Evolutionary conservation across 345 rosid species (phyloP).

Genomic region (Populus simonii): DNA sequence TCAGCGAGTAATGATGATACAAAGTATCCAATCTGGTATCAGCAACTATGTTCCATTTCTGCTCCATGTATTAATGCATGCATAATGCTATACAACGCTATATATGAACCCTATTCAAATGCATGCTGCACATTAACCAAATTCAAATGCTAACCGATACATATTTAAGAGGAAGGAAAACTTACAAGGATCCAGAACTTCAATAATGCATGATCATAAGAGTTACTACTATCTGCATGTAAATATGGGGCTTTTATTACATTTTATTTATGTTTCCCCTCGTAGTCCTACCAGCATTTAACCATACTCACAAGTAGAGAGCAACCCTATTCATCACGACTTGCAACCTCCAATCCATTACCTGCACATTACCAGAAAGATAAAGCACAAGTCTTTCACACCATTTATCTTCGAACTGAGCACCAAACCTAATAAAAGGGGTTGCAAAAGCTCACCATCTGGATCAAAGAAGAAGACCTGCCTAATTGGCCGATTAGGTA

Average conservation of each 20-base stretch:
- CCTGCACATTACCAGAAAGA: conserved; percentile 41
- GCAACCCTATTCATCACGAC: conserved; percentile 32
- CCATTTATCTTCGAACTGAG: not conserved
- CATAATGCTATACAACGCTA: not conserved
- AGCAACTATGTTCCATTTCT: not conserved
- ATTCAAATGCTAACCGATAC: not conserved
- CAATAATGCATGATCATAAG: not conserved
- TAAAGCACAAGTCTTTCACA: not conserved
- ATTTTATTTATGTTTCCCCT: not conserved
- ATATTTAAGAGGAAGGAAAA: not conserved
- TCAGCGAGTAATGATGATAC: not conserved
- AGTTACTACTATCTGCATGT: not conserved
- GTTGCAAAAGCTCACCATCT: conserved; percentile 52
- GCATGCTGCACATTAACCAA: not conserved
- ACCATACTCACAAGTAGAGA: not conserved
- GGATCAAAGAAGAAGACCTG: conserved; percentile 97
- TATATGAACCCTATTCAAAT: not conserved
- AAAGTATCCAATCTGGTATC: not conserved
- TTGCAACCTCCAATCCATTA: conserved; percentile 86
- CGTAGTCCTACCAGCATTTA: not conserved
- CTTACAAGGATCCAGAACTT: not conserved
- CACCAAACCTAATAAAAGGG: not conserved
- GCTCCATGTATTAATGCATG: not conserved
- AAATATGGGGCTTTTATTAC: not conserved
- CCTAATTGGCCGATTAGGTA: conserved; percentile 63